Conservation (phyloP, 148 eudicot species). For the Polygonum maritimum region DNA sequence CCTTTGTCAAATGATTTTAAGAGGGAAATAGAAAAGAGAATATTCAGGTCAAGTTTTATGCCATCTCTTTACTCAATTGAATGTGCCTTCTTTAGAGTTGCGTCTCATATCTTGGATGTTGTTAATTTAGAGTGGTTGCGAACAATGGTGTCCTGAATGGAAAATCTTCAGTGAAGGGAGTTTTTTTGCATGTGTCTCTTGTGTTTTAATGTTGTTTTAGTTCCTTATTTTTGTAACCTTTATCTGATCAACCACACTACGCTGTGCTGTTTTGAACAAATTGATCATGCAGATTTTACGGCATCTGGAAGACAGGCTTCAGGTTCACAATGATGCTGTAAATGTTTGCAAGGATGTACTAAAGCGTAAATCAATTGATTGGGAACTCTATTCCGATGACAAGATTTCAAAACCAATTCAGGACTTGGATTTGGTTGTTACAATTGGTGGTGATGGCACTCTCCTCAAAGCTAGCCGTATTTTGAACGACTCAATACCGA, state of each 20-base stretch:
- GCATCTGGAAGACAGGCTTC: constrained; percentile 49
- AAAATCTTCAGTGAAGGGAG: background rate
- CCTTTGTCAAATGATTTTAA: background rate
- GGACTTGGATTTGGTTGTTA: constrained; percentile 71
- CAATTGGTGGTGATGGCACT: constrained; percentile 95
- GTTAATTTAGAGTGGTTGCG: background rate
- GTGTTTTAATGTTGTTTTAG: background rate
- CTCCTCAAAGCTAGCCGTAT: constrained; percentile 84
- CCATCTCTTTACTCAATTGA: background rate
- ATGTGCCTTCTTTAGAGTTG: background rate
- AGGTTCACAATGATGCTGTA: constrained; percentile 71
- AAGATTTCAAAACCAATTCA: constrained; percentile 54
- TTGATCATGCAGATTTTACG: constrained; percentile 35
- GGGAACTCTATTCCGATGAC: constrained; percentile 42
- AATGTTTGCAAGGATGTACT: constrained; percentile 66
- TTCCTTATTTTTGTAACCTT: background rate
- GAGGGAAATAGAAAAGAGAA: background rate
- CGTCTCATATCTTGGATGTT: background rate
- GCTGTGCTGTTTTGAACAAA: background rate
- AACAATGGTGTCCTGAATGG: background rate
- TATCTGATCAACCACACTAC: background rate
- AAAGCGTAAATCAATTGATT: constrained; percentile 51
- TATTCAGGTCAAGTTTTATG: background rate
- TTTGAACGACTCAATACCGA: constrained; percentile 71
- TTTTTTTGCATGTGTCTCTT: background rate